Conservation (phyloP, 306 rosid genomes). For the Castanea crenata region DNA sequence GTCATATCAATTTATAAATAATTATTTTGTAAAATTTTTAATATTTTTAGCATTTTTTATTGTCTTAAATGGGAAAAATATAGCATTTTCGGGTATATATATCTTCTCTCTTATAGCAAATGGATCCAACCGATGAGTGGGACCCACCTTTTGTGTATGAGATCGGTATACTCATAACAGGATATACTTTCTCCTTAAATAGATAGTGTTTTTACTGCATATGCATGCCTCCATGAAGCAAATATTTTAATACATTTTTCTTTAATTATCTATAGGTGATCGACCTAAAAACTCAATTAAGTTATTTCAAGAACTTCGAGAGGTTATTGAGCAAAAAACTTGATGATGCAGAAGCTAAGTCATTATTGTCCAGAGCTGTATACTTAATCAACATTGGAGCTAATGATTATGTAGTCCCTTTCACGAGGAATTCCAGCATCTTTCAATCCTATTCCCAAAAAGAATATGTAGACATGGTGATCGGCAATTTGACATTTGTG, state of each 20-base stretch:
- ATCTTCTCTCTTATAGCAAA: fast-evolving
- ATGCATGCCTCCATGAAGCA: no score
- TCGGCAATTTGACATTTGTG: conserved; percentile 25
- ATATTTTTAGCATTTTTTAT: no score
- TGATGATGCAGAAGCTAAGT: conserved; percentile 28
- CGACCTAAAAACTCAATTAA: conserved; percentile 41
- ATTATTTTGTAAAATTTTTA: no score
- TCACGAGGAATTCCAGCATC: background rate
- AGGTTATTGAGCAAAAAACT: conserved; percentile 21
- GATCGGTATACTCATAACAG: no score
- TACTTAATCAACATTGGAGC: conserved; percentile 25
- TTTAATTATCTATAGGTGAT: background rate
- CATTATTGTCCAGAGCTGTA: conserved; percentile 34
- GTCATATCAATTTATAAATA: no score
- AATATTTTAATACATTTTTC: background rate
- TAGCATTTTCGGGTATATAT: no score
- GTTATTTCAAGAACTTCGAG: conserved; percentile 37
- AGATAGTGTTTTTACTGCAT: no score
- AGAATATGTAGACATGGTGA: conserved; percentile 25
- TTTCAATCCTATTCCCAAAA: background rate
- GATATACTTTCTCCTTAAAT: no score
- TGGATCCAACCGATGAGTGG: fast-evolving
- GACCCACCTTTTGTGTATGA: no score
- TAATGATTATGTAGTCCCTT: conserved; percentile 36
- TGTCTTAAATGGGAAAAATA: no score